phyloP scores from a whole-genome alignment of 2,329 filamentous ascomycete species.

The Trichoderma guizhouense region DNA sequence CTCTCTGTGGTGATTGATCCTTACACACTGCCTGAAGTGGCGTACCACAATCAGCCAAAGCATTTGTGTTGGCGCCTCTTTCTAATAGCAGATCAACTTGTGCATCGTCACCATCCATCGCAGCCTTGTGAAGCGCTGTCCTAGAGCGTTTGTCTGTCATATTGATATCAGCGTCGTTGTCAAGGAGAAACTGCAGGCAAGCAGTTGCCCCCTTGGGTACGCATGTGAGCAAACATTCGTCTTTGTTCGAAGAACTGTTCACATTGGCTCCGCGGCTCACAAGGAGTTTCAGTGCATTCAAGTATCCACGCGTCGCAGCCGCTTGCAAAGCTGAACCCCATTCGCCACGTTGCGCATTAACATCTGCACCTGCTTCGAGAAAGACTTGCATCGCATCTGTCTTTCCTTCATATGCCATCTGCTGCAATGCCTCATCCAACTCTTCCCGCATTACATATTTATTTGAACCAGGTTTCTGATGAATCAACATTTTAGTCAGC shows the following conservation, averaged over 20 bases:
- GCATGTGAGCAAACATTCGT: not conserved
- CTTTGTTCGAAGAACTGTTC: not conserved
- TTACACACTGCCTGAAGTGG: too few species aligned
- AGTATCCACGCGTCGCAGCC: not conserved
- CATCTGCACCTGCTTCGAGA: not conserved
- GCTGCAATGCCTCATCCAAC: not conserved
- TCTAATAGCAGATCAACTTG: too few species aligned
- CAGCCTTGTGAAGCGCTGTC: not conserved
- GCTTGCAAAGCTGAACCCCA: not conserved
- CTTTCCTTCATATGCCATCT: not conserved
- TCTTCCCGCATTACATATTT: not conserved
- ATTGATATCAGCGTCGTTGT: not conserved
- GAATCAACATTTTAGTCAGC: not conserved
- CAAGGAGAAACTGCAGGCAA: not conserved
- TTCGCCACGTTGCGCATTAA: not conserved
- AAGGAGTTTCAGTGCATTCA: not conserved
- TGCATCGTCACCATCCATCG: fast-evolving
- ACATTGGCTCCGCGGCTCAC: not conserved
- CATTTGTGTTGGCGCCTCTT: too few species aligned
- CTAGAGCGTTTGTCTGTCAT: not conserved
- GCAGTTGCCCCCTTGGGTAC: fast-evolving
- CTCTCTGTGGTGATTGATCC: too few species aligned
- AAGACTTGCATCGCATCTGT: not conserved
- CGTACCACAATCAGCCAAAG: too few species aligned
- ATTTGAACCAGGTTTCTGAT: not conserved